A percentile compares a stretch with the other conserved stretches of the same genome.
These are phyloP conservation scores for Paramecium bursaria DNA, from an alignment of 73 alveolate species.

Conservation along the genomic window DNA sequence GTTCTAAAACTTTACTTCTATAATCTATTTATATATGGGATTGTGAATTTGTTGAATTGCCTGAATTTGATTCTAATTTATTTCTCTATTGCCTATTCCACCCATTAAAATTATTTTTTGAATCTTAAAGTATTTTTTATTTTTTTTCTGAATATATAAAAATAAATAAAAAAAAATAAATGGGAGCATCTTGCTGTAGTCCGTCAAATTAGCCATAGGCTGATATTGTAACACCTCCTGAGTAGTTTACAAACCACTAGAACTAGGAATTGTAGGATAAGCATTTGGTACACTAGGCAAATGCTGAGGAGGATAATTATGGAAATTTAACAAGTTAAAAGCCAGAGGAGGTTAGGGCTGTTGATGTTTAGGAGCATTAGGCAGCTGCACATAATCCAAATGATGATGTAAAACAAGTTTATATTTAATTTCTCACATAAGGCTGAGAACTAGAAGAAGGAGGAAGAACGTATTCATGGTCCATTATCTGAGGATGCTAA, in stretches of 20 bases:
- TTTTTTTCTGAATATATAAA: too few relatives aligned
- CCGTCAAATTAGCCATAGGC: neutral
- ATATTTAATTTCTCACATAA: neutral
- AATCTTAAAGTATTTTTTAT: too few relatives aligned
- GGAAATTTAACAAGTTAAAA: neutral
- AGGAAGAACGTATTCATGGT: neutral
- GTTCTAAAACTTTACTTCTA: too few relatives aligned
- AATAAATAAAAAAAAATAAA: neutral
- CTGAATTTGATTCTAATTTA: neutral
- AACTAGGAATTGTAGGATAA: neutral
- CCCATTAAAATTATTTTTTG: neutral
- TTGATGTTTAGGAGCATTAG: neutral
- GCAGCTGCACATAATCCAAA: too few relatives aligned
- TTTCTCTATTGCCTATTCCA: neutral
- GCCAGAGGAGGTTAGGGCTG: neutral
- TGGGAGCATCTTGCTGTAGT: conserved; percentile 18
- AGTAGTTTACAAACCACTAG: neutral
- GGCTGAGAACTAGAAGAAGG: conserved; percentile 18
- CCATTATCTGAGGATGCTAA: conserved; percentile 62
- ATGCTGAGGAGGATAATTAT: neutral
- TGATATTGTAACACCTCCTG: neutral
- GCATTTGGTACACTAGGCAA: neutral
- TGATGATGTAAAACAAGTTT: neutral
- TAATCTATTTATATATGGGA: neutral
- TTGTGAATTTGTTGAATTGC: neutral